Evolutionary conservation across 805 yeast species (phyloP).

Genomic region (Cyberlindnera japonica): DNA sequence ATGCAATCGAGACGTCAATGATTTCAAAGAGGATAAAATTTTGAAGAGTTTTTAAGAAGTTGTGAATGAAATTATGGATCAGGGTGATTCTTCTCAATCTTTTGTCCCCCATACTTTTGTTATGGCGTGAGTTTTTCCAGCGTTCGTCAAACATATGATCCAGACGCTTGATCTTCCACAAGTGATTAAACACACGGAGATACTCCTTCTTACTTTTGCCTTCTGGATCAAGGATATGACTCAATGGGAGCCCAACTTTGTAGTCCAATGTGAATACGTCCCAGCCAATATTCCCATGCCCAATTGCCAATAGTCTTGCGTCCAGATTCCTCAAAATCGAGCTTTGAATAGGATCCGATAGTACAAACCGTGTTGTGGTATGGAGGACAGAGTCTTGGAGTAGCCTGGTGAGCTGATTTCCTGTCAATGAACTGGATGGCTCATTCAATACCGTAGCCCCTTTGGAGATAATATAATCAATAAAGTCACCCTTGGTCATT

Average conservation of each 20-base stretch:
- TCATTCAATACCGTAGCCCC: slow-evolving; percentile 52
- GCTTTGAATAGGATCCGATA: slow-evolving; percentile 25
- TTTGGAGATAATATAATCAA: slow-evolving; percentile 56
- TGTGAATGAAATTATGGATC: slow-evolving; percentile 32
- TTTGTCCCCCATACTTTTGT: slow-evolving; percentile 21
- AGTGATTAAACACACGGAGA: slow-evolving; percentile 74
- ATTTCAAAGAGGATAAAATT: slow-evolving; percentile 30
- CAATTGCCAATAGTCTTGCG: slow-evolving; percentile 74
- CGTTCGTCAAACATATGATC: slow-evolving; percentile 45
- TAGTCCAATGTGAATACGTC: slow-evolving; percentile 89
- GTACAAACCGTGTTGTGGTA: slow-evolving; percentile 45
- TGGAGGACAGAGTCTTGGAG: slow-evolving; percentile 59
- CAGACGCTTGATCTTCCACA: slow-evolving; percentile 74
- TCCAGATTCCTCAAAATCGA: slow-evolving; percentile 57
- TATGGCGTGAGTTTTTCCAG: slow-evolving; percentile 37
- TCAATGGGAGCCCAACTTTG: slow-evolving; percentile 47
- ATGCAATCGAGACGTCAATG: slow-evolving; percentile 21
- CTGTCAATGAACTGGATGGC: slow-evolving; percentile 60
- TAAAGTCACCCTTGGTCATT: slow-evolving; percentile 78
- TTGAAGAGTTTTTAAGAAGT: slow-evolving; percentile 32
- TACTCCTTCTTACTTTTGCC: slow-evolving; percentile 53
- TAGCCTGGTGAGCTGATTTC: slow-evolving; percentile 61
- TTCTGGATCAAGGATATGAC: slow-evolving; percentile 47
- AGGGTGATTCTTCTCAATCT: slow-evolving; percentile 21
- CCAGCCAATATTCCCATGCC: slow-evolving; percentile 81